Evolutionary conservation across 139 green algal species (phyloP).

Genomic region (Coelastrella sp.): DNA sequence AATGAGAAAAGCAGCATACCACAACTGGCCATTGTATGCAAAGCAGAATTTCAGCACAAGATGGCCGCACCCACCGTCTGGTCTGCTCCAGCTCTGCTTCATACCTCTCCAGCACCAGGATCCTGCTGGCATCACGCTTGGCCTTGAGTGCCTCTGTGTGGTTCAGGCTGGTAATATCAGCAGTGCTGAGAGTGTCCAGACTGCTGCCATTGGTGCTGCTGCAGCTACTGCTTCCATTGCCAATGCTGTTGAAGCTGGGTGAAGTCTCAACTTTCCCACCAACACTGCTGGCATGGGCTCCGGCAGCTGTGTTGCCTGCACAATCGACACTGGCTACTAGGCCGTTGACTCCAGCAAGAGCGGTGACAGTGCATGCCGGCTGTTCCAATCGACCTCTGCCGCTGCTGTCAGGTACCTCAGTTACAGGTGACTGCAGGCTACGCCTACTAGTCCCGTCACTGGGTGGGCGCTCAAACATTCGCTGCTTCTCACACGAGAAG

Average conservation of each 20-base stretch:
- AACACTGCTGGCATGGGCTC: background rate
- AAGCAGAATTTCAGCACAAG: background rate
- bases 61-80: background rate
- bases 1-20: too few relatives aligned
- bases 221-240: background rate
- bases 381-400: too few relatives aligned
- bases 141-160: background rate
- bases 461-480: too few relatives aligned
- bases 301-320: background rate
- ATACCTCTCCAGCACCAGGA: background rate
- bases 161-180: background rate
- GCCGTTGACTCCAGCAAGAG: too few relatives aligned
- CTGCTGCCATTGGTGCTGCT: conserved; percentile 6
- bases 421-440: too few relatives aligned
- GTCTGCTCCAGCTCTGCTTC: conserved; percentile 19
- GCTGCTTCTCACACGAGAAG: too few relatives aligned
- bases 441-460: too few relatives aligned
- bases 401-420: too few relatives aligned
- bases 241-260: background rate
- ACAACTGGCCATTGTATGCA: too few relatives aligned
- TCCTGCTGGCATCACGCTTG: background rate
- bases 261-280: background rate
- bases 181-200: background rate
- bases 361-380: too few relatives aligned
- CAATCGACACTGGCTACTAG: too few relatives aligned